Evolutionary conservation across 202 grass and related monocot species (phyloP).

Genomic region (Eragrostis tef): DNA sequence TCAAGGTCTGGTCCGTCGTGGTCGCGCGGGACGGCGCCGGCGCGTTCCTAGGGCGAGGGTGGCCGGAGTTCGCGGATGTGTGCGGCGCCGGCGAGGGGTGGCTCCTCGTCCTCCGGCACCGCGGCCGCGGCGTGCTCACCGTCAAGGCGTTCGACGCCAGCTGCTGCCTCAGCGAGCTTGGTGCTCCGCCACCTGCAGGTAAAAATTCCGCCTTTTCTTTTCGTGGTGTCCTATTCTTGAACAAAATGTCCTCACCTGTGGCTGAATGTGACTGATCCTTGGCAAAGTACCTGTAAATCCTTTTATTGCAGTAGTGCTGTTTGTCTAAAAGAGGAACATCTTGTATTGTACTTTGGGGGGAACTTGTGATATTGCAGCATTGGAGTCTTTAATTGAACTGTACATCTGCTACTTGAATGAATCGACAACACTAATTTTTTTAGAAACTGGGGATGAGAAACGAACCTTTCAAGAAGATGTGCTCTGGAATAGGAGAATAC

Average conservation of each 20-base stretch:
- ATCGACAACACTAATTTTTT: not conserved
- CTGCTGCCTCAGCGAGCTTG: constrained; percentile 34
- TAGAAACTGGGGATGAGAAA: not conserved
- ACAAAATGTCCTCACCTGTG: not conserved
- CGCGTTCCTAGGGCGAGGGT: constrained; percentile 44
- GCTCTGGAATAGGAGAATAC: not conserved
- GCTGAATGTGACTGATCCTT: not conserved
- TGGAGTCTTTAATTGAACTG: not conserved
- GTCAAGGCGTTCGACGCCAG: constrained; percentile 49
- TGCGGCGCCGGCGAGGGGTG: constrained; percentile 36
- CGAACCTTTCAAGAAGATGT: not conserved
- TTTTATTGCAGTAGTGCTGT: no score
- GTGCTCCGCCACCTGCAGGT: constrained; percentile 10
- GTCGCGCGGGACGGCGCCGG: constrained; percentile 30
- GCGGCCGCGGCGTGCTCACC: constrained; percentile 38
- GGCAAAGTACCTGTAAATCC: no score
- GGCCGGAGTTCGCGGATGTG: constrained; percentile 44
- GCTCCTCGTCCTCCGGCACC: constrained; percentile 46
- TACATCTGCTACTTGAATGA: no score
- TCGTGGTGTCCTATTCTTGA: not conserved
- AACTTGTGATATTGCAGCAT: not conserved
- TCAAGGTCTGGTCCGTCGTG: constrained; percentile 40
- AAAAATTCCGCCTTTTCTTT: not conserved
- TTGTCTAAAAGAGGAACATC: not conserved
- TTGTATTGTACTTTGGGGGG: not conserved